These are phyloP conservation scores for Coniochaeta prunicola DNA, from an alignment of 2,329 filamentous ascomycete species.

Conservation along the genomic window DNA sequence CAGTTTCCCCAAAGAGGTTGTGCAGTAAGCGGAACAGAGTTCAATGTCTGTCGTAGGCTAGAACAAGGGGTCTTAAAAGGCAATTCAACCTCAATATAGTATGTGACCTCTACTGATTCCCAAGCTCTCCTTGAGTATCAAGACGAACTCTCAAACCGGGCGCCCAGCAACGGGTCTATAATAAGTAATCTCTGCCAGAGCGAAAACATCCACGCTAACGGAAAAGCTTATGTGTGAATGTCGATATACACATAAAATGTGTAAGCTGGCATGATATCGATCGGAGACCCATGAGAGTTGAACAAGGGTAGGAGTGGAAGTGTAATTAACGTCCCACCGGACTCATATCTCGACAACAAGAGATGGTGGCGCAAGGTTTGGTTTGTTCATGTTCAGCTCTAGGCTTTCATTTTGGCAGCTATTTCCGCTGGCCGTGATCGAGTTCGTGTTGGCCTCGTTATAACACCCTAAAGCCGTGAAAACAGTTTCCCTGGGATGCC, in stretches of 20 bases:
- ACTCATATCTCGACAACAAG: neutral
- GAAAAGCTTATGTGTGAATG: constrained; percentile 33
- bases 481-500: constrained; percentile 6
- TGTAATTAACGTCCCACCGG: constrained; percentile 1
- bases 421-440: constrained; percentile 4
- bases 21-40: too few species aligned
- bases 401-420: constrained; percentile 8
- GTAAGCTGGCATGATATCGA: neutral
- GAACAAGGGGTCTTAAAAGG: too few species aligned
- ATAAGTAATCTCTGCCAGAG: constrained; percentile 44
- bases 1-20: too few species aligned
- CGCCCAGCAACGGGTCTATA: constrained; percentile 47
- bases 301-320: neutral
- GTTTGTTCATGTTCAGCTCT: constrained; percentile 3
- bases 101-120: constrained; percentile 57
- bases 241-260: constrained; percentile 28
- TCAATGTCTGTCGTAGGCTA: too few species aligned
- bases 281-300: neutral
- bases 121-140: constrained; percentile 43
- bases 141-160: constrained; percentile 49
- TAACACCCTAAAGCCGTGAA: constrained; percentile 6
- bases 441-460: neutral
- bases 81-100: neutral
- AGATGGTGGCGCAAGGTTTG: neutral
- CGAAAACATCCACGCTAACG: constrained; percentile 47